Base-by-base conservation (phyloP, 495 filamentous ascomycete species). In the Tuber umbilicatum region DNA sequence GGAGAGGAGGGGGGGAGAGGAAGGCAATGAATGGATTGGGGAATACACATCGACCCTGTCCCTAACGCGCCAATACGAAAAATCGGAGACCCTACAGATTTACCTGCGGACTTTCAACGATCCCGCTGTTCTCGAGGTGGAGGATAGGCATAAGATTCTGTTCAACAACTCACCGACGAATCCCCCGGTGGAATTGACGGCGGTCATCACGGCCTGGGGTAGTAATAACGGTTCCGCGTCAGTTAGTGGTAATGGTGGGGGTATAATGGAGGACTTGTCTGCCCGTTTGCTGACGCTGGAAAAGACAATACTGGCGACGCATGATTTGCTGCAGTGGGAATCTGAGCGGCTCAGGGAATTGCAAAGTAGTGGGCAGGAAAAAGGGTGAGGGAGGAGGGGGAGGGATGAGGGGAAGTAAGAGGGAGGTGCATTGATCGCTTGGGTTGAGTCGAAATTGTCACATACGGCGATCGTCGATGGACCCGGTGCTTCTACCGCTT, bases 81-180 rank as follows among this genome's bases (percentile, higher is more conserved):
- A 79, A 16, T 68, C 81, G 12, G 69, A 72, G 68, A 68, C 81
- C 16, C 74, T 81, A 40, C 74, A 79, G 67, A 76, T 81, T 35
- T 81, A 81, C 35, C 45, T 81, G 5, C 77, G 74, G 1, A 77
- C 80, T 7, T 42, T 81, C 47, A 73, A 76, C 1, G 74, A 78
- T 60, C 69, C 75, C 1, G 67, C 64, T 37, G 70, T 74, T 19
- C 78, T 81, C 47, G 64, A 71, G 40, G 73, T 70, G 16, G 37
- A 69, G 4, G 50, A 43, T 14, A 73, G 31, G 17, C 70, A 71
- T 27, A n/a, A n/a, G n/a, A n/a, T n/a, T n/a, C n/a, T n/a, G n/a
- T n/a, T n/a, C n/a, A n/a, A n/a, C n/a, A n/a, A 78, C 7, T 45
- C 70, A 31, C 73, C 78, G 16, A 78, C 79, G 41, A 72, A 72